A percentile compares a stretch with the other conserved stretches of the same genome.
These are phyloP conservation scores for Trichoderma sp. DNA, from an alignment of 2,329 filamentous ascomycete species.

Conservation along the genomic window DNA sequence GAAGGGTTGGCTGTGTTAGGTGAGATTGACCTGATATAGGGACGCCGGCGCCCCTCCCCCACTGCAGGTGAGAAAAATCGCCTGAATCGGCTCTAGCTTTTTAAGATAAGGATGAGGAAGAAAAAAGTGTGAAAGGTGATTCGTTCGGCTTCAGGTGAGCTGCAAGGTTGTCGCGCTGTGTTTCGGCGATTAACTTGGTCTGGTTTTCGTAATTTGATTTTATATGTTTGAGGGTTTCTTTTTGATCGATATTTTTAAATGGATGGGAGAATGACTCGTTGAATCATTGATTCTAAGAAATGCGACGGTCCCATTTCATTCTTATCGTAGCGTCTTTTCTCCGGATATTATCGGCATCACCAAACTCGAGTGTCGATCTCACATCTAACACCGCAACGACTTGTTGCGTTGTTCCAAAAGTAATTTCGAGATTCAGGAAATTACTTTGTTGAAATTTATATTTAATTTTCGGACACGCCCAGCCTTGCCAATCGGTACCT, in stretches of 20 bases:
- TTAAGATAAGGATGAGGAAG: neutral
- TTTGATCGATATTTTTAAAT: neutral
- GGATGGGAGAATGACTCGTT: neutral
- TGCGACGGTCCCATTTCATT: constrained; percentile 1
- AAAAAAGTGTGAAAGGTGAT: neutral
- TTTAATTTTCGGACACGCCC: neutral
- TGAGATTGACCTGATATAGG: constrained; percentile 1
- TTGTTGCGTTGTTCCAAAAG: neutral
- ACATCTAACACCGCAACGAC: neutral
- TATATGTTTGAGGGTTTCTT: neutral
- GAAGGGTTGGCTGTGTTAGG: neutral
- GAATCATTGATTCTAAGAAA: neutral
- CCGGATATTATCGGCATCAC: constrained; percentile 17
- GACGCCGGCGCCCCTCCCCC: neutral
- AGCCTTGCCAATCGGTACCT: neutral
- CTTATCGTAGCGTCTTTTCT: constrained; percentile 15
- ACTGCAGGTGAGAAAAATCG: constrained; percentile 10
- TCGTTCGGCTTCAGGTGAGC: neutral
- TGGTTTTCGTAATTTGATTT: neutral
- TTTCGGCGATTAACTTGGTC: neutral
- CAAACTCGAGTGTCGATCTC: neutral
- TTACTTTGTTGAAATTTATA: neutral
- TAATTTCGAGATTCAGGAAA: neutral
- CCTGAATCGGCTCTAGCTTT: constrained; percentile 12
- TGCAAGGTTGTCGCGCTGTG: neutral